These are phyloP conservation scores for Fusarium sp. DNA, from an alignment of 2,329 filamentous ascomycete species.

Conservation along the genomic window DNA sequence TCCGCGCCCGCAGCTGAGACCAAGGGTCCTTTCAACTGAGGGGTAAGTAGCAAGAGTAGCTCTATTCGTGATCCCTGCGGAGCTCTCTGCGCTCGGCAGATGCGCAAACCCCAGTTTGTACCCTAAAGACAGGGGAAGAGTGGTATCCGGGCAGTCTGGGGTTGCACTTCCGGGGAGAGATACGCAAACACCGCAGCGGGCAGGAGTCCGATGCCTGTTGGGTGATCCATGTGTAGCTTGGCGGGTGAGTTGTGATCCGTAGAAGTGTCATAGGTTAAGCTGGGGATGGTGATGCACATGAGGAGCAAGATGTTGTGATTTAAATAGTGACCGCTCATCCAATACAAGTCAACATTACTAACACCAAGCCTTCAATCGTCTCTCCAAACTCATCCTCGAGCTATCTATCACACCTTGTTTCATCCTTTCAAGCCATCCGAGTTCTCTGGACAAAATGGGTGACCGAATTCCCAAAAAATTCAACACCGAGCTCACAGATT, in stretches of 20 bases:
- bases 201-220: slow-evolving; percentile 3
- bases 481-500: slow-evolving; percentile 56
- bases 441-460: slow-evolving; percentile 30
- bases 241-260: background rate
- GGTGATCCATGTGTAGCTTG: background rate
- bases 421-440: background rate
- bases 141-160: background rate
- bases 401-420: background rate
- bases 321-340: slow-evolving; percentile 13
- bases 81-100: slow-evolving; percentile 26
- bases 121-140: slow-evolving; percentile 1
- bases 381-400: background rate
- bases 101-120: background rate
- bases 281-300: background rate
- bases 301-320: background rate
- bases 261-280: too few relatives aligned
- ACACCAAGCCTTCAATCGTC: background rate
- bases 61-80: slow-evolving; percentile 8
- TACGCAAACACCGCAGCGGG: slow-evolving; percentile 11
- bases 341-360: background rate
- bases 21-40: background rate
- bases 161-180: background rate
- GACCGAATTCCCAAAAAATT: slow-evolving; percentile 51
- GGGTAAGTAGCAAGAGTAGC: background rate
- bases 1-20: slow-evolving; percentile 26